Conservation (phyloP, 2,329 filamentous ascomycete species). For the Teratosphaeria destructans region DNA sequence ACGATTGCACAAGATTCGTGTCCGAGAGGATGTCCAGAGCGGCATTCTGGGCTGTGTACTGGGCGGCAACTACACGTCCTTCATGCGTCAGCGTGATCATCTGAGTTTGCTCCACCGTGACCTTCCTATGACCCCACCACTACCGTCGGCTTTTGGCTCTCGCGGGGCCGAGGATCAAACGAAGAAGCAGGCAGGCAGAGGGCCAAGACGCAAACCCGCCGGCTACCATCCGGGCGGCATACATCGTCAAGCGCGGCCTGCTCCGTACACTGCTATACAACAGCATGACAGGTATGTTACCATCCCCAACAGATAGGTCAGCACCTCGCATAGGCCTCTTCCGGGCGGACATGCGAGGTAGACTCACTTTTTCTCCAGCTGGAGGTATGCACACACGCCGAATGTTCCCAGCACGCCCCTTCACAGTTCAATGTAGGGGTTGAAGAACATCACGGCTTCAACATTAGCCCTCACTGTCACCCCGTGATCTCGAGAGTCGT, state of each 20-base stretch:
- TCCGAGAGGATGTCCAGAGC: constrained; percentile 14
- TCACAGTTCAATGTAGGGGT: not conserved
- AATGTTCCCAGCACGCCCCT: not conserved
- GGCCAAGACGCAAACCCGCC: not conserved
- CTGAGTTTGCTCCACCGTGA: constrained; percentile 28
- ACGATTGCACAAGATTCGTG: constrained; percentile 31
- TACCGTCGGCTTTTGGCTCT: not conserved
- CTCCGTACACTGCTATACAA: not conserved
- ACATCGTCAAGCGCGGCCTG: not conserved
- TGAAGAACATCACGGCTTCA: not conserved
- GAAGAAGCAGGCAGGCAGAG: not conserved
- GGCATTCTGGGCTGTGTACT: constrained; percentile 65
- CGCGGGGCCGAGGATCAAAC: not conserved
- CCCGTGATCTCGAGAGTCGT: not conserved
- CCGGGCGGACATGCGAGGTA: not conserved
- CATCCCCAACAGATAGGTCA: not conserved
- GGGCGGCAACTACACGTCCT: constrained; percentile 68
- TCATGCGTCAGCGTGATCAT: constrained; percentile 57
- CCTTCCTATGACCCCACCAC: constrained; percentile 1
- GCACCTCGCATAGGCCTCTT: not conserved
- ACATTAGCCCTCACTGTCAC: not conserved
- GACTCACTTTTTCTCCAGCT: not conserved
- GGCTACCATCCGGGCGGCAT: not conserved
- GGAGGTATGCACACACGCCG: not conserved
- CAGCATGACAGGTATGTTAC: not conserved